Base-by-base conservation (phyloP, 768 basidiomycete species). In the Gymnopilus dilepis region DNA sequence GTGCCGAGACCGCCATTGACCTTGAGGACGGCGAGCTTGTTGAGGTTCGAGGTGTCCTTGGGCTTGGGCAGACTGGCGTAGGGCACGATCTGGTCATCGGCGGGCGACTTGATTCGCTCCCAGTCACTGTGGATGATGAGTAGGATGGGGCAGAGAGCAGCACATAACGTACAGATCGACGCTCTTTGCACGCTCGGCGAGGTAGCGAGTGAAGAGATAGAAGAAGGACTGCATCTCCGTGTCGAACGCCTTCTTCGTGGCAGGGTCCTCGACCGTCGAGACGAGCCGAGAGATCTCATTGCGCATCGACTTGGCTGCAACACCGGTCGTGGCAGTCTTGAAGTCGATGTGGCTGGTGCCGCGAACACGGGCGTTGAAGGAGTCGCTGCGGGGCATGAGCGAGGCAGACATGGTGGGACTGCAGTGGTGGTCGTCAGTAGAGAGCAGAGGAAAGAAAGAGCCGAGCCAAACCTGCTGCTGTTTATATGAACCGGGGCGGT, bases 241-340 rank as follows among this genome's bases (percentile, higher is more conserved):
- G 77, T 94, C 91, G 79, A 98, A 97, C 11, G 89, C 96, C 89
- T 91, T 94, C 81, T 91, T 92, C 58, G 91, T 90, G 40, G 82
- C 73, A 30, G 86, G 83, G 65, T 98, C 92, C 65, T 86, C 82
- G 72, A 97, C 92, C 63, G 89, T 90, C 73, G 84, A 81, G 71
- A 98, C 94, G 84, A 99, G 92, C 72, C 87, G 87, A 76, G 91
- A 91, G 79, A 99, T 90, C 82, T 99, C 97, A 74, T 98, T 97
- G 82, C 95, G 89, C 97, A 98, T 98, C 58, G 95, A 84, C 82
- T 97, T 98, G 67, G 93, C 91, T 26, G 93, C 91, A 66, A 95
- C 90, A 66, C 94, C 94, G 56, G 94, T 95, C 55, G 87, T 96
- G 65, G 97, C 97, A n/a, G 94, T 96, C 83, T 96, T 95, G 87